Conservation (phyloP, 2,329 filamentous ascomycete genomes). For the Immersiporthe knoxdaviesiana region DNA sequence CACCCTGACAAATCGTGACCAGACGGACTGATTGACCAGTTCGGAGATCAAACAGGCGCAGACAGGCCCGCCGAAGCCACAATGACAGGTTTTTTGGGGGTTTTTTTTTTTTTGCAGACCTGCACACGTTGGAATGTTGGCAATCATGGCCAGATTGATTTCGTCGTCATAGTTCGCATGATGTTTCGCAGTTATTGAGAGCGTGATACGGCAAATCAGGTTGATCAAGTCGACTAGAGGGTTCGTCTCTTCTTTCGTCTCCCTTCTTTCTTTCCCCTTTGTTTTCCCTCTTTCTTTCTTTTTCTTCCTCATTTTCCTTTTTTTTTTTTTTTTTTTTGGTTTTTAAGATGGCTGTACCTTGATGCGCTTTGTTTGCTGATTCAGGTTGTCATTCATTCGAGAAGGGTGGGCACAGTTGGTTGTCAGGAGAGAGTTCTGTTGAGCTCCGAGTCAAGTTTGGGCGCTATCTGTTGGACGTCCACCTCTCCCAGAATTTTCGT, state of each 20-base stretch:
- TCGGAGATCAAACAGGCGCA: not conserved
- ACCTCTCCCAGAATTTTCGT: slow-evolving; percentile 25
- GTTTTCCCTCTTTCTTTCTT: not conserved
- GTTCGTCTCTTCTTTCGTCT: slow-evolving; percentile 12
- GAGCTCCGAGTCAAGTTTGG: slow-evolving; percentile 31
- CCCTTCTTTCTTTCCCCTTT: not conserved
- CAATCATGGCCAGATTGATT: slow-evolving; percentile 16
- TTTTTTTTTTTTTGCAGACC: slow-evolving; percentile 2
- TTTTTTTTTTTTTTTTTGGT: not conserved
- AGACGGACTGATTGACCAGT: not conserved
- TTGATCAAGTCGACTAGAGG: slow-evolving; percentile 27
- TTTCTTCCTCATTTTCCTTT: not conserved
- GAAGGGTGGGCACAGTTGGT: slow-evolving; percentile 29
- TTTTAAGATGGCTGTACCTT: slow-evolving; percentile 18
- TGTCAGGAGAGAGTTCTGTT: slow-evolving; percentile 31
- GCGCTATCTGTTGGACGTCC: slow-evolving; percentile 31
- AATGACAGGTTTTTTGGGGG: not conserved
- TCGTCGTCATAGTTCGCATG: slow-evolving; percentile 25
- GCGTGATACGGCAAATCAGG: slow-evolving; percentile 27
- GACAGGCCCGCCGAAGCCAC: not conserved
- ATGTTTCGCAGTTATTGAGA: slow-evolving; percentile 19
- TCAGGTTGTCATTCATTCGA: slow-evolving; percentile 30
- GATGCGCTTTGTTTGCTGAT: slow-evolving; percentile 22
- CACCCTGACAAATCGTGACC: not conserved
- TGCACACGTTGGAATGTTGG: slow-evolving; percentile 12